phyloP scores from a whole-genome alignment of 805 yeast genomes.

The Torulaspora maleeae region DNA sequence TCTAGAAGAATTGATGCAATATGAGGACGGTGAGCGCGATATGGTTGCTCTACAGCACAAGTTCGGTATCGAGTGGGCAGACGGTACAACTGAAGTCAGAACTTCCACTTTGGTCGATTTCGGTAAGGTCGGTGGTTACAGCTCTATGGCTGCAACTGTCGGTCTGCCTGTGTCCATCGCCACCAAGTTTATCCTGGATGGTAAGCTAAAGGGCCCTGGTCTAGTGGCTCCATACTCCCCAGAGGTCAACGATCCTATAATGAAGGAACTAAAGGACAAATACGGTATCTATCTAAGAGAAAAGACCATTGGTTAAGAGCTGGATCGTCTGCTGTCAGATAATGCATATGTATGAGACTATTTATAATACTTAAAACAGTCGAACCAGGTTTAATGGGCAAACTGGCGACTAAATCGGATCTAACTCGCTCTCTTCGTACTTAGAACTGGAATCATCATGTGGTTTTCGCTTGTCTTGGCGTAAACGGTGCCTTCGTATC shows the following conservation, averaged over 20 bases:
- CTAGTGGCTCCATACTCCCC: conserved; percentile 89
- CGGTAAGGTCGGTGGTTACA: conserved; percentile 84
- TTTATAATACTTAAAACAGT: background rate
- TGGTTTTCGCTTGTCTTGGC: background rate
- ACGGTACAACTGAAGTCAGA: conserved; percentile 85
- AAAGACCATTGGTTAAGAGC: conserved; percentile 54
- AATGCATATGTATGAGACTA: background rate
- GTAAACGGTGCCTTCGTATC: background rate
- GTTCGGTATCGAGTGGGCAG: conserved; percentile 95
- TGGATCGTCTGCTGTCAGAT: background rate
- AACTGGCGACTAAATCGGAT: background rate
- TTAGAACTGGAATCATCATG: background rate
- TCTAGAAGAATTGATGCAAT: conserved; percentile 92
- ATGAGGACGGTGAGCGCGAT: conserved; percentile 92
- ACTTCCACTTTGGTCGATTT: conserved; percentile 93
- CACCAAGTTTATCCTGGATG: conserved; percentile 75
- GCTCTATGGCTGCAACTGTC: conserved; percentile 97
- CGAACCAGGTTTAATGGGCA: background rate
- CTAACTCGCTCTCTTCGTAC: background rate
- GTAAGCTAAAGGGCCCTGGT: conserved; percentile 73
- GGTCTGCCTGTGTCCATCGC: conserved; percentile 99
- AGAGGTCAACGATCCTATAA: conserved; percentile 84
- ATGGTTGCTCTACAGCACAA: conserved; percentile 94
- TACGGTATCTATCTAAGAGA: conserved; percentile 85
- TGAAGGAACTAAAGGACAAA: conserved; percentile 85